These are phyloP conservation scores for Magnaporthiopsis rhizophila DNA, from an alignment of 2,329 filamentous ascomycete genomes.

Conservation along the genomic window DNA sequence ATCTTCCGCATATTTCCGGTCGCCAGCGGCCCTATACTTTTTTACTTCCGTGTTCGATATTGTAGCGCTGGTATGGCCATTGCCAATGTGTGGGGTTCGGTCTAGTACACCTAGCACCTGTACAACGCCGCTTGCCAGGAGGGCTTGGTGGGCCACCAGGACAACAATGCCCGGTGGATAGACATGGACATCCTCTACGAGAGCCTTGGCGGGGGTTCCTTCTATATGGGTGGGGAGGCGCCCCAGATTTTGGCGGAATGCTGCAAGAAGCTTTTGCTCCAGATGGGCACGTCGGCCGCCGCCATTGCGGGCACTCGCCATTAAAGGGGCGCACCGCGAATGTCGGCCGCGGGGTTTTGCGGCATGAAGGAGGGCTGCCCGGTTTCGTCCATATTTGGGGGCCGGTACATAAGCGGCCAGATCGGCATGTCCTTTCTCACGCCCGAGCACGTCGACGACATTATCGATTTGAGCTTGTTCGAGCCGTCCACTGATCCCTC, in stretches of 20 bases:
- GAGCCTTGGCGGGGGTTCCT: slow-evolving; percentile 21
- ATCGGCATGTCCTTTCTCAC: neutral
- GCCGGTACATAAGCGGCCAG: slow-evolving; percentile 19
- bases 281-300: slow-evolving; percentile 26
- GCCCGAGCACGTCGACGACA: slow-evolving; percentile 19
- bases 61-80: slow-evolving; percentile 25
- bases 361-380: slow-evolving; percentile 21
- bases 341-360: slow-evolving; percentile 22
- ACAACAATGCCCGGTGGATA: slow-evolving; percentile 20
- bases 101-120: slow-evolving; percentile 29
- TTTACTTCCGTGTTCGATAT: slow-evolving; percentile 22
- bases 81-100: slow-evolving; percentile 29
- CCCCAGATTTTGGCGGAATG: slow-evolving; percentile 25
- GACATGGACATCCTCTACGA: slow-evolving; percentile 28
- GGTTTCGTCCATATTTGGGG: slow-evolving; percentile 28
- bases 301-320: slow-evolving; percentile 12
- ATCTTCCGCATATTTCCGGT: slow-evolving; percentile 3
- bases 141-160: slow-evolving; percentile 14
- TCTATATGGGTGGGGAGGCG: slow-evolving; percentile 29
- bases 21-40: slow-evolving; percentile 28
- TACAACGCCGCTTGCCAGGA: slow-evolving; percentile 31
- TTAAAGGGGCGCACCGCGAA: slow-evolving; percentile 10
- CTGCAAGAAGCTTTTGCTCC: slow-evolving; percentile 27
- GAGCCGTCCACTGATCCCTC: slow-evolving; percentile 9
- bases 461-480: slow-evolving; percentile 24